phyloP scores from a whole-genome alignment of 2,329 filamentous ascomycete genomes.

The Aspergillus amoenus region DNA sequence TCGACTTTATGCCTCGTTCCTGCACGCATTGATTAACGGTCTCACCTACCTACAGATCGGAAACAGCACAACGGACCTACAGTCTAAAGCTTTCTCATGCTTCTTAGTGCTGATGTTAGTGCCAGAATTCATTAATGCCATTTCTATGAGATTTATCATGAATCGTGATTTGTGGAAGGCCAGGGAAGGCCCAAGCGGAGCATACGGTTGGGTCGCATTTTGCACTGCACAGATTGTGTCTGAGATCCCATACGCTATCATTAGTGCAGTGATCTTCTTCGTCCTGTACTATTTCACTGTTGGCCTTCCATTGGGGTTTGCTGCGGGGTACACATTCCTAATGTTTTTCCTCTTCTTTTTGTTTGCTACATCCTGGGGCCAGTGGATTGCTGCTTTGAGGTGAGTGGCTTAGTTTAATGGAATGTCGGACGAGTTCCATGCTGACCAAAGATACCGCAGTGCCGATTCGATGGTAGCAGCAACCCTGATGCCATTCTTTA shows the following conservation, averaged over 20 bases:
- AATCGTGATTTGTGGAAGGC: slow-evolving; percentile 69
- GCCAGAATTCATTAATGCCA: slow-evolving; percentile 66
- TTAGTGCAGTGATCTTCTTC: slow-evolving; percentile 64
- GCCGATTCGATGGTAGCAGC: slow-evolving; percentile 68
- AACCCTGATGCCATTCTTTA: slow-evolving; percentile 77
- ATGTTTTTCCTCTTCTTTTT: slow-evolving; percentile 73
- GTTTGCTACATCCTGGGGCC: slow-evolving; percentile 70
- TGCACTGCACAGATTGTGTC: slow-evolving; percentile 65
- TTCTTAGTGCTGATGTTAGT: slow-evolving; percentile 64
- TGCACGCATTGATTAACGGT: slow-evolving; percentile 70
- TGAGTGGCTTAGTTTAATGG: slow-evolving; percentile 43
- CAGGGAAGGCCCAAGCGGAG: slow-evolving; percentile 66
- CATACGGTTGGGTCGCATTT: slow-evolving; percentile 72
- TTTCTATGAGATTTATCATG: slow-evolving; percentile 69
- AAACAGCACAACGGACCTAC: slow-evolving; percentile 63
- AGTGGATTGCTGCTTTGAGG: slow-evolving; percentile 73
- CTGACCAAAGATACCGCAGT: slow-evolving; percentile 16
- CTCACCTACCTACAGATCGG: slow-evolving; percentile 71
- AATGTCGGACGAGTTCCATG: not conserved
- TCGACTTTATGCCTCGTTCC: slow-evolving; percentile 66
- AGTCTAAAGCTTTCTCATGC: slow-evolving; percentile 67
- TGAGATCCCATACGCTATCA: slow-evolving; percentile 66
- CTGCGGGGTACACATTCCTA: slow-evolving; percentile 68
- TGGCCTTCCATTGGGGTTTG: slow-evolving; percentile 63
- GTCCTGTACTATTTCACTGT: slow-evolving; percentile 70